Conservation (phyloP, 768 basidiomycete species). For the Postia placenta region DNA sequence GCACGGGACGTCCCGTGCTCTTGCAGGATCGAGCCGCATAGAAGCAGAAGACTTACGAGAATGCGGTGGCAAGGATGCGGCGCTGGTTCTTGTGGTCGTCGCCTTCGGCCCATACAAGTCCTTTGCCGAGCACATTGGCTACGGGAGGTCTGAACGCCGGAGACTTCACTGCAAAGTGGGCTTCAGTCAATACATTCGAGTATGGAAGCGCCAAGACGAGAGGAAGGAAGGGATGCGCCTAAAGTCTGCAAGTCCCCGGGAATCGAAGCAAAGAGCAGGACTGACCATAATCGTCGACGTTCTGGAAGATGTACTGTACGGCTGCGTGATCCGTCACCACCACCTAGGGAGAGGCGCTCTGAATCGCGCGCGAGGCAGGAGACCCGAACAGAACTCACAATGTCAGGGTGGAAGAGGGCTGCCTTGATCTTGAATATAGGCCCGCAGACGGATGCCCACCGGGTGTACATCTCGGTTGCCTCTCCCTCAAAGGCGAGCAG, state of each 20-base stretch:
- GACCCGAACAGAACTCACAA: constrained; percentile 20
- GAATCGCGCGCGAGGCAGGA: background rate
- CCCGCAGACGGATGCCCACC: constrained; percentile 28
- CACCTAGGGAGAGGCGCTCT: constrained; percentile 18
- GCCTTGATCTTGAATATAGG: constrained; percentile 32
- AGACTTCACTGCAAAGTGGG: constrained; percentile 18
- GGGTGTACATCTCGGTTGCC: constrained; percentile 26
- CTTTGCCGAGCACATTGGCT: constrained; percentile 23
- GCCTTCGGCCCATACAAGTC: constrained; percentile 27
- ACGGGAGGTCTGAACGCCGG: constrained; percentile 20
- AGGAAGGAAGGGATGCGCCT: no score
- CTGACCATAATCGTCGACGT: constrained; percentile 28
- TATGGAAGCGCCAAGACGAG: no score
- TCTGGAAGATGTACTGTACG: constrained; percentile 32
- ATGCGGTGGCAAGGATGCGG: constrained; percentile 28
- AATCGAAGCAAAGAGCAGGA: background rate
- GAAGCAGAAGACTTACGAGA: constrained; percentile 26
- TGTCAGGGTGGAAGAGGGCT: constrained; percentile 32
- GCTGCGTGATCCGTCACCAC: constrained; percentile 31
- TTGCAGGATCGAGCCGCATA: background rate
- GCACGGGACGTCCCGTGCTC: background rate
- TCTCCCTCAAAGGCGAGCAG: constrained; percentile 27
- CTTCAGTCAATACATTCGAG: background rate
- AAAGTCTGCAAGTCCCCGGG: background rate
- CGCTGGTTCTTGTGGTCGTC: constrained; percentile 26